Conservation (phyloP, 2,329 filamentous ascomycete species). For the Geosmithia morbida region DNA sequence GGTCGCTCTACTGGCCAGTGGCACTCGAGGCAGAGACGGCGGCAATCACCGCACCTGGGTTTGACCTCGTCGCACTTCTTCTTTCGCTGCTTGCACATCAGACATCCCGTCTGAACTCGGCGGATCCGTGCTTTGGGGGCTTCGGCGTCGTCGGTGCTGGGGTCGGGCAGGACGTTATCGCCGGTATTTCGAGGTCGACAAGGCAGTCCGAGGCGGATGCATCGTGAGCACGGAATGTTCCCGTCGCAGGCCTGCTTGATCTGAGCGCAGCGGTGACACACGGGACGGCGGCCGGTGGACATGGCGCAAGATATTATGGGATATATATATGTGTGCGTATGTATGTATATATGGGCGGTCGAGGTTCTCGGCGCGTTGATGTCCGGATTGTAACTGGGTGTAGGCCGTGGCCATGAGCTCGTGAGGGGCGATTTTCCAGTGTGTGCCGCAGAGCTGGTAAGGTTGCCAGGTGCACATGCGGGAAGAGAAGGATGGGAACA, state of each 20-base stretch:
- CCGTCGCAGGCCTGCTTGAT: constrained; percentile 21
- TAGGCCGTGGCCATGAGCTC: neutral
- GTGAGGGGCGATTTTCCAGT: neutral
- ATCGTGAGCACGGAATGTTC: constrained; percentile 16
- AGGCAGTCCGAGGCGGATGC: constrained; percentile 16
- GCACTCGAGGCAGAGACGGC: constrained; percentile 18
- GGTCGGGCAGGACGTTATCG: neutral
- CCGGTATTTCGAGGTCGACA: constrained; percentile 12
- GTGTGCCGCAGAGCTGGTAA: neutral
- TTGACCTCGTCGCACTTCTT: constrained; percentile 32
- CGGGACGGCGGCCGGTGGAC: constrained; percentile 3
- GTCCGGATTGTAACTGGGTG: neutral
- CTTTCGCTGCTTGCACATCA: constrained; percentile 29
- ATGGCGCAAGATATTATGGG: neutral
- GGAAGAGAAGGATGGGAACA: no score
- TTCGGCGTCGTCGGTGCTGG: constrained; percentile 1
- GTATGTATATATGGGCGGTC: neutral
- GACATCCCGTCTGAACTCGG: constrained; percentile 22
- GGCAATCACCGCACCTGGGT: constrained; percentile 23
- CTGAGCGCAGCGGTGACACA: constrained; percentile 18
- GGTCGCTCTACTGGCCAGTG: constrained; percentile 10
- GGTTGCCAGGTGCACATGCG: neutral
- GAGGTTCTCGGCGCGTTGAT: neutral
- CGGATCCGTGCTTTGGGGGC: constrained; percentile 17
- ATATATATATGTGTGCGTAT: neutral